Evolutionary conservation across 805 yeast genomes (phyloP).

Genomic region (Myxozyma nipponensis): DNA sequence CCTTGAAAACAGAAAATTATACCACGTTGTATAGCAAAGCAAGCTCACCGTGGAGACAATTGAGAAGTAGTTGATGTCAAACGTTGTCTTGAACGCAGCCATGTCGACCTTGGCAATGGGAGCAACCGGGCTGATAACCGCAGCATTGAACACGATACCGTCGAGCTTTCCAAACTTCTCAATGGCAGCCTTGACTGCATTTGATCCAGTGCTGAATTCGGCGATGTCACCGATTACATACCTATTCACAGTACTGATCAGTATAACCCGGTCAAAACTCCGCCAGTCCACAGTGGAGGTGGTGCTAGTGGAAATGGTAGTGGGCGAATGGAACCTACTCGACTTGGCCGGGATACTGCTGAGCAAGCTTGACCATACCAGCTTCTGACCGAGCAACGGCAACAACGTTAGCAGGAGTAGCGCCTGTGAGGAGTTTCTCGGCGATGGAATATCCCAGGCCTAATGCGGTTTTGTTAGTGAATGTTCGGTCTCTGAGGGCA

Average conservation of each 20-base stretch:
- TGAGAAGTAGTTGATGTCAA: slow-evolving; percentile 75
- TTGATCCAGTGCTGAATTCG: slow-evolving; percentile 36
- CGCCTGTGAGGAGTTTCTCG: slow-evolving; percentile 42
- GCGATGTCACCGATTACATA: slow-evolving; percentile 54
- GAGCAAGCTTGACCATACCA: slow-evolving; percentile 44
- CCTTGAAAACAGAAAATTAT: background rate
- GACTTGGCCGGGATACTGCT: slow-evolving; percentile 39
- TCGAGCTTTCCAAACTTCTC: slow-evolving; percentile 49
- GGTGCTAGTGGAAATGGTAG: background rate
- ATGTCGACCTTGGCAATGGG: slow-evolving; percentile 49
- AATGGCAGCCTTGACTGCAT: slow-evolving; percentile 45
- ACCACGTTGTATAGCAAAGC: background rate
- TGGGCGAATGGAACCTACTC: slow-evolving; percentile 25
- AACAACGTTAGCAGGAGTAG: slow-evolving; percentile 46
- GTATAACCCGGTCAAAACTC: background rate
- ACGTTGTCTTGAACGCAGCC: slow-evolving; percentile 57
- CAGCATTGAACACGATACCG: slow-evolving; percentile 65
- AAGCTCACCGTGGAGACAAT: slow-evolving; percentile 44
- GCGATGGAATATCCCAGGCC: slow-evolving; percentile 85
- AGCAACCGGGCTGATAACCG: slow-evolving; percentile 73
- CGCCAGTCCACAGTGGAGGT: slow-evolving; percentile 1
- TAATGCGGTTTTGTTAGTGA: background rate
- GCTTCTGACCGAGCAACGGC: slow-evolving; percentile 68
- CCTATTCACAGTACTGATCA: slow-evolving; percentile 17
- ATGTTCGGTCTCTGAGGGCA: background rate